These are phyloP conservation scores for Gossypium arboreum DNA, from an alignment of 345 rosid species.

Conservation along the genomic window DNA sequence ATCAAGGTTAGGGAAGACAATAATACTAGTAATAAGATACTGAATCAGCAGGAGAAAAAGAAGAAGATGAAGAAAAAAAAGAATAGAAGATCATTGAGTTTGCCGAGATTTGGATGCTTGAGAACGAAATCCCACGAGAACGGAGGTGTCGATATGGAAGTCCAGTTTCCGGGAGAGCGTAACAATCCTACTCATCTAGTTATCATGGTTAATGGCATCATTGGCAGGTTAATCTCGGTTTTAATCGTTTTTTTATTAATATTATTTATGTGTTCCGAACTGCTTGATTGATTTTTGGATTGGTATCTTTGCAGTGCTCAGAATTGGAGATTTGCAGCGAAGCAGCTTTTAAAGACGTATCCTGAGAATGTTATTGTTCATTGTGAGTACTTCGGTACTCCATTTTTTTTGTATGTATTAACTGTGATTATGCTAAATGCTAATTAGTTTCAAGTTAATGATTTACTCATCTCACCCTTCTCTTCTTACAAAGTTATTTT, in stretches of 20 bases:
- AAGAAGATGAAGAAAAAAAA: constrained; percentile 4
- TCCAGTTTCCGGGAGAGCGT: constrained; percentile 38
- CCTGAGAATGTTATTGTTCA: constrained; percentile 60
- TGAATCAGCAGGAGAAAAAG: neutral
- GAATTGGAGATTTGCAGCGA: constrained; percentile 77
- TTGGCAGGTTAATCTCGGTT: constrained; percentile 55
- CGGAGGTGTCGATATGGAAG: constrained; percentile 50
- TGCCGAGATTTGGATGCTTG: constrained; percentile 52
- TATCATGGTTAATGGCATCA: constrained; percentile 79
- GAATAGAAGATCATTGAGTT: constrained; percentile 21
- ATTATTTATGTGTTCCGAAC: neutral
- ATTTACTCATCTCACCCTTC: neutral
- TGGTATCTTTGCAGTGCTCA: constrained; percentile 40
- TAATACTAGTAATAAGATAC: neutral
- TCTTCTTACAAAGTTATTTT: neutral
- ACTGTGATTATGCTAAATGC: neutral
- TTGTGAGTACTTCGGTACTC: constrained; percentile 43
- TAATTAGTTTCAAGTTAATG: neutral
- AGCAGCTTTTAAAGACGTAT: constrained; percentile 57
- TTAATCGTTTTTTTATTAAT: neutral
- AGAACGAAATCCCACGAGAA: constrained; percentile 35
- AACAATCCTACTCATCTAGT: constrained; percentile 59
- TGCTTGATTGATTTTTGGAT: neutral
- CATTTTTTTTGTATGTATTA: neutral
- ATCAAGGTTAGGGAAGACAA: neutral